Evolutionary conservation across 192 early-diverging fungal species (phyloP).

Genomic region (Nowakowskiella sp.): DNA sequence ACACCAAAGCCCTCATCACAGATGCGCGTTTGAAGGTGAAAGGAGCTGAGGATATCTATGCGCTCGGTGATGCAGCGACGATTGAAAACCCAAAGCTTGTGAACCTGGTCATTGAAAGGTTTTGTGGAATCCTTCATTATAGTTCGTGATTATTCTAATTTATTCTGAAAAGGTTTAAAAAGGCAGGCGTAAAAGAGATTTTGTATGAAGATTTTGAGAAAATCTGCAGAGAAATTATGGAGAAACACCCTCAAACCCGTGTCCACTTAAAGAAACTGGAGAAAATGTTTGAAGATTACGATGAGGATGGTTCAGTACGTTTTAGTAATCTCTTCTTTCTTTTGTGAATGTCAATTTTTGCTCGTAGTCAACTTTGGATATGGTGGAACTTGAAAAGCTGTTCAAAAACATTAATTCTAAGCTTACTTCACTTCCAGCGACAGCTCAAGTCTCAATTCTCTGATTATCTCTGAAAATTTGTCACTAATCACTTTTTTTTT

Average conservation of each 20-base stretch:
- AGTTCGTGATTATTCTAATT: slow-evolving; percentile 30
- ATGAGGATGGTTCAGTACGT: slow-evolving; percentile 20
- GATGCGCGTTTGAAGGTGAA: slow-evolving; percentile 48
- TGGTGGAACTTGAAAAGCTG: background rate
- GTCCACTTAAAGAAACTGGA: slow-evolving; percentile 41
- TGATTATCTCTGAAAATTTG: background rate
- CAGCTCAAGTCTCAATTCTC: slow-evolving; percentile 17
- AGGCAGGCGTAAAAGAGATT: slow-evolving; percentile 43
- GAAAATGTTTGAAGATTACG: slow-evolving; percentile 23
- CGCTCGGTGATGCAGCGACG: slow-evolving; percentile 68
- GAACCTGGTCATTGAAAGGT: slow-evolving; percentile 19
- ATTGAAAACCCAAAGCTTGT: slow-evolving; percentile 55
- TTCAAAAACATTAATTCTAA: slow-evolving; percentile 24
- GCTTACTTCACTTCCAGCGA: slow-evolving; percentile 32
- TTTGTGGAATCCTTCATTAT: no score
- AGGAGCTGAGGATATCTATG: slow-evolving; percentile 53
- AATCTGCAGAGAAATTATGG: slow-evolving; percentile 23
- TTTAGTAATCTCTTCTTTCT: no score
- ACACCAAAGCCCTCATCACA: slow-evolving; percentile 52
- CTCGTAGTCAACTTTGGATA: no score
- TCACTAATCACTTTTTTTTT: slow-evolving; percentile 1
- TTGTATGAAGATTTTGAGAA: slow-evolving; percentile 41
- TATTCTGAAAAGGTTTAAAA: slow-evolving; percentile 36
- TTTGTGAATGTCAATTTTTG: no score
- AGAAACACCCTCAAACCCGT: slow-evolving; percentile 42